A percentile compares a stretch with the other conserved stretches of the same genome.
phyloP scores from a whole-genome alignment of 2,329 filamentous ascomycete genomes.

The Didymella sp. region DNA sequence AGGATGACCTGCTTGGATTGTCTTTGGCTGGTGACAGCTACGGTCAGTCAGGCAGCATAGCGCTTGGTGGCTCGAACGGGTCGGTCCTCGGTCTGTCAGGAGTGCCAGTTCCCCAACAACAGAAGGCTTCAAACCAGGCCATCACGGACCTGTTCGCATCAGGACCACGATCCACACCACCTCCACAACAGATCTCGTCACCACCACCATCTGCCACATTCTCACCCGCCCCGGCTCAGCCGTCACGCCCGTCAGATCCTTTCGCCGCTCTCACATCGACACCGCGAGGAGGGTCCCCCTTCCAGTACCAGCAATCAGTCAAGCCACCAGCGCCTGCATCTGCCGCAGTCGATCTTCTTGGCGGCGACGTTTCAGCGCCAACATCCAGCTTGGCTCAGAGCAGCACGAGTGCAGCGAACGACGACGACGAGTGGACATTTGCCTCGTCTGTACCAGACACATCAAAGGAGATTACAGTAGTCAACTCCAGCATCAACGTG shows the following conservation, averaged over 20 bases:
- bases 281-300: slow-evolving; percentile 59
- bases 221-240: slow-evolving; percentile 46
- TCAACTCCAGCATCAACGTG: slow-evolving; percentile 73
- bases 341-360: slow-evolving; percentile 46
- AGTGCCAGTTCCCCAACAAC: slow-evolving; percentile 40
- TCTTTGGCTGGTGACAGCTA: slow-evolving; percentile 74
- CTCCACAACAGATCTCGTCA: slow-evolving; percentile 52
- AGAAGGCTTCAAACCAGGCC: slow-evolving; percentile 56
- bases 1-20: slow-evolving; percentile 89
- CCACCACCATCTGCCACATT: slow-evolving; percentile 53
- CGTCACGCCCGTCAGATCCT: slow-evolving; percentile 58
- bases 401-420: slow-evolving; percentile 65
- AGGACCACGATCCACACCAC: slow-evolving; percentile 51
- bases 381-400: slow-evolving; percentile 38
- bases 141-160: slow-evolving; percentile 66
- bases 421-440: slow-evolving; percentile 96
- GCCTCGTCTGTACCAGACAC: slow-evolving; percentile 80
- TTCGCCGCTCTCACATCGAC: slow-evolving; percentile 65
- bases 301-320: slow-evolving; percentile 56
- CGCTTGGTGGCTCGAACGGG: slow-evolving; percentile 68
- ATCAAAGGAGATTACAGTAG: slow-evolving; percentile 71
- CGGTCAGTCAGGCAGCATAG: slow-evolving; percentile 80
- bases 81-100: slow-evolving; percentile 49
- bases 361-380: slow-evolving; percentile 39
- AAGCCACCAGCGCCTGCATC: slow-evolving; percentile 46